Base-by-base conservation (phyloP, 345 rosid species). In the Citrus cavaleriei region DNA sequence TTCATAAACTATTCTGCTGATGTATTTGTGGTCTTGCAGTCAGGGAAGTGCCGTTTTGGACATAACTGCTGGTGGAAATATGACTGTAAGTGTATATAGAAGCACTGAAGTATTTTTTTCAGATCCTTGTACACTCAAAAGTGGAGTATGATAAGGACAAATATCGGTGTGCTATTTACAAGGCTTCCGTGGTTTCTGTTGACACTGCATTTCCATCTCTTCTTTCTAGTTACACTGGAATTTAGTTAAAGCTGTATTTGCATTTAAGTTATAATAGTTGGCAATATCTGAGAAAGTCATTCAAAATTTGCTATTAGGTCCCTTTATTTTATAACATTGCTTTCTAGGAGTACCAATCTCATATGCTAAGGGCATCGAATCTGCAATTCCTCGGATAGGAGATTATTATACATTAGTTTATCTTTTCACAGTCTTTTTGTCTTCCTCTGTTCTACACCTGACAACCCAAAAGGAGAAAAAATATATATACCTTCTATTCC, bases 21-120 rank as follows among this genome's bases (percentile, higher is more conserved):
- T 80, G 0, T 57, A 0, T 30, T 27, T 32, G 30, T 82, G 73
- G 63, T 68, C 67, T 77, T 86, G 80, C 90, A 95, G 98, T 76
- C 87, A 90, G 83, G 97, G 98, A 88, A 95, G 96, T 81, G 87
- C 91, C 1, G 6, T 80, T 62, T 81, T 95, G 91, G 97, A 95
- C 88, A 68, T 90, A 70, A 80, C 73, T 76, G 83, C 93, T 77
- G 97, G 98, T 83, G 98, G 98, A 62, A 95, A 90, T 82, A 88
- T 95, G 85, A 68, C 85, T 49, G 97, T 95, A 84, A 85, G 93
- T 87, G 54, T 58, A 77, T 65, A 6, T 60, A 30, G 27, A 37
- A 77, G 32, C 61, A 51, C 25, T n/a, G 51, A 12, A 3, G 9
- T 49, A 37, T 30, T 58, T 34, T 67, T 27, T 63, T 75, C 38